Evolutionary conservation across 352 stramenopile genomes (phyloP).

Genomic region (Pythium guiyangense): DNA sequence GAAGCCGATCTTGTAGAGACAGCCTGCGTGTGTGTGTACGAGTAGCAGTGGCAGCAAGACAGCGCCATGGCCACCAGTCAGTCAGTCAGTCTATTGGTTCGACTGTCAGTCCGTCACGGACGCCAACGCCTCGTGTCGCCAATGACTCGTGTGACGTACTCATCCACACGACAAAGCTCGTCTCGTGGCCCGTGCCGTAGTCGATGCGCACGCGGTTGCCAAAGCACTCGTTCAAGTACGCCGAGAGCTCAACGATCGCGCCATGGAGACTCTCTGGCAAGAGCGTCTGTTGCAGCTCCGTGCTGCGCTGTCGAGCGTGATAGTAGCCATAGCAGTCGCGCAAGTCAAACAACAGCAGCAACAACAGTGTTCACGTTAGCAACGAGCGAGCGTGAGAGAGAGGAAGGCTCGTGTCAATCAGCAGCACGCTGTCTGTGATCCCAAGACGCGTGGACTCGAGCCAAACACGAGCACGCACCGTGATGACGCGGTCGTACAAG

Average conservation of each 20-base stretch:
- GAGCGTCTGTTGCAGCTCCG: conserved; percentile 52
- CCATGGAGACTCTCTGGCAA: conserved; percentile 49
- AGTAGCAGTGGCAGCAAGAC: neutral
- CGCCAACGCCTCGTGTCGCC: too few species aligned
- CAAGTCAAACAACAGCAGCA: too few species aligned
- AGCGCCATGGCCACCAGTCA: conserved; percentile 8
- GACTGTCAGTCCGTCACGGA: too few species aligned
- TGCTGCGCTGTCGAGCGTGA: conserved; percentile 28
- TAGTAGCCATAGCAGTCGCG: neutral
- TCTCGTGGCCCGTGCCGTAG: too few species aligned
- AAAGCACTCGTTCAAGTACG: too few species aligned
- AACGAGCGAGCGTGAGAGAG: neutral
- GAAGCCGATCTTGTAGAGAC: conserved; percentile 89
- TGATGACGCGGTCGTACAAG: conserved; percentile 84
- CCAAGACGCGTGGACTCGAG: too few species aligned
- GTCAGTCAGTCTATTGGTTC: conserved; percentile 1
- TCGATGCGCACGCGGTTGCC: too few species aligned
- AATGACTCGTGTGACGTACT: too few species aligned
- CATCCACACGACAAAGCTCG: too few species aligned
- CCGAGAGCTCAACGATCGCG: conserved; percentile 88
- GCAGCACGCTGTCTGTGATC: too few species aligned
- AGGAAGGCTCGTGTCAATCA: too few species aligned
- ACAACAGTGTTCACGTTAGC: neutral
- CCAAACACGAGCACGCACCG: conserved; percentile 31
- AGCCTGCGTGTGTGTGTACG: conserved; percentile 25